phyloP scores from a whole-genome alignment of 2,329 filamentous ascomycete genomes.

The Neonectria magnoliae region DNA sequence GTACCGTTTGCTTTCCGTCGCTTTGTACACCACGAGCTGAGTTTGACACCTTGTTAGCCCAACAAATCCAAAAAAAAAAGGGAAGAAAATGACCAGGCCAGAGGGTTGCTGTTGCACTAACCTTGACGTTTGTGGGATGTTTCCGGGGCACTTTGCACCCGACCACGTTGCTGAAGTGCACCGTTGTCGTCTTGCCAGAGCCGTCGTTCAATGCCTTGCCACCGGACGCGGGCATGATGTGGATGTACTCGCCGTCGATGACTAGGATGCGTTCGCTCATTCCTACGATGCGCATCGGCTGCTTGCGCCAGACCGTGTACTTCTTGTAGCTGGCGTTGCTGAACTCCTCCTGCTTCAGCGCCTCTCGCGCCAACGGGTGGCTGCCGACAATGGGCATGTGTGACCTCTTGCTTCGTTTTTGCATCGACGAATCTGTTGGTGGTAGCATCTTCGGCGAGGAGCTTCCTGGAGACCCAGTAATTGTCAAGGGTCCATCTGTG shows the following conservation, averaged over 20 bases:
- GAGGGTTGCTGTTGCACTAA: constrained; percentile 49
- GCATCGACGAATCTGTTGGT: constrained; percentile 56
- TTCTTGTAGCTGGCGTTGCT: constrained; percentile 73
- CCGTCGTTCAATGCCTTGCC: constrained; percentile 73
- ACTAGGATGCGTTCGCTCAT: constrained; percentile 80
- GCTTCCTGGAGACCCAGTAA: constrained; percentile 74
- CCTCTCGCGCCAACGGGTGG: constrained; percentile 74
- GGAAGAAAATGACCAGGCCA: background rate
- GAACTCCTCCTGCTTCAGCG: constrained; percentile 67
- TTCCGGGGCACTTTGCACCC: constrained; percentile 84
- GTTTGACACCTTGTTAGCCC: constrained; percentile 31
- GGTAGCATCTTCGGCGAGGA: constrained; percentile 73
- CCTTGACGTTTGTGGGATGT: constrained; percentile 83
- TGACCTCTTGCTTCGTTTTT: constrained; percentile 62
- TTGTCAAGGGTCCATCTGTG: constrained; percentile 75
- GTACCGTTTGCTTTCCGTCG: constrained; percentile 81
- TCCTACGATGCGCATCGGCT: constrained; percentile 82
- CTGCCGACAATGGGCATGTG: constrained; percentile 62
- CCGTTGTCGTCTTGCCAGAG: constrained; percentile 78
- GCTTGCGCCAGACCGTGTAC: constrained; percentile 83
- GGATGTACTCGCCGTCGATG: constrained; percentile 87
- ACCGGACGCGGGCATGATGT: constrained; percentile 78
- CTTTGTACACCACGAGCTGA: constrained; percentile 77
- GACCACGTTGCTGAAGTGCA: constrained; percentile 84
- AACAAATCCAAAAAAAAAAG: background rate